These are phyloP conservation scores for Eucalyptus erythrocorys DNA, from an alignment of 345 rosid genomes.

Conservation along the genomic window DNA sequence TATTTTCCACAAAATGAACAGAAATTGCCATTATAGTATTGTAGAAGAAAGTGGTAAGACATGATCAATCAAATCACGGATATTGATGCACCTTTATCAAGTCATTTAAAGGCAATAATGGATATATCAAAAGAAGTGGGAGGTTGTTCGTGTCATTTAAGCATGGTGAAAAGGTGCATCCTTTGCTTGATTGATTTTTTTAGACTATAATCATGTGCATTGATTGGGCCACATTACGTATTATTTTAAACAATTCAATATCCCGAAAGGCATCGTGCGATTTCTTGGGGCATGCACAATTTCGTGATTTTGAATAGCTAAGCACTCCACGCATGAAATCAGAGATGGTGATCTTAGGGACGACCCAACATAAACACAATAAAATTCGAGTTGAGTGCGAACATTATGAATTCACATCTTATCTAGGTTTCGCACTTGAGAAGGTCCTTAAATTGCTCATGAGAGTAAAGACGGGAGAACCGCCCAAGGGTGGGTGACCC, in stretches of 20 bases:
- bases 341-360: background rate
- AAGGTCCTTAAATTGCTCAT: no score
- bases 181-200: background rate
- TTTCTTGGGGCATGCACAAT: background rate
- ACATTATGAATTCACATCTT: background rate
- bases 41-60: background rate
- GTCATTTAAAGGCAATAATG: background rate
- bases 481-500: no score
- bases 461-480: no score
- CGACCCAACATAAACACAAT: background rate
- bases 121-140: background rate
- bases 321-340: background rate
- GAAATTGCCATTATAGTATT: background rate
- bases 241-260: background rate
- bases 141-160: background rate
- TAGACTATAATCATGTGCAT: background rate
- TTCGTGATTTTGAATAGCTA: background rate
- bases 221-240: background rate
- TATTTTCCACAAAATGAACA: background rate
- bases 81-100: background rate
- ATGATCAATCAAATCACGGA: background rate
- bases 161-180: background rate
- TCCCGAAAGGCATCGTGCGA: background rate
- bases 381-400: background rate
- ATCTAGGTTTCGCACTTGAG: no score